phyloP scores from a whole-genome alignment of 106 monocot genomes.

The Platanthera zijinensis region DNA sequence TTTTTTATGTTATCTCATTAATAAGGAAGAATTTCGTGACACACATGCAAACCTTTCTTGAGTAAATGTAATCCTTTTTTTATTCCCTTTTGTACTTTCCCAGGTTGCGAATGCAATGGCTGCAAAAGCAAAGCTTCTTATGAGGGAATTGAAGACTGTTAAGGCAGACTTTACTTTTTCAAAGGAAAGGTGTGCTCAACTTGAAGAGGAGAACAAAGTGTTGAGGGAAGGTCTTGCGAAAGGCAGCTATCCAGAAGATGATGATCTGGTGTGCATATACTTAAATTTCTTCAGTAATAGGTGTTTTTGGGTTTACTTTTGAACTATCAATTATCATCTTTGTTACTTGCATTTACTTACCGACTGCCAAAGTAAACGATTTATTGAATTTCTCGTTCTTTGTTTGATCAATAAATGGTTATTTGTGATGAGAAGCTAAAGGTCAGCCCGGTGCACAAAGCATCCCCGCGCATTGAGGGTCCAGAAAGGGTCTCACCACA shows the following conservation, averaged over 20 bases:
- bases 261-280: slow-evolving; percentile 54
- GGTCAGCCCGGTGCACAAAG: too few species aligned
- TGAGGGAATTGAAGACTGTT: slow-evolving; percentile 77
- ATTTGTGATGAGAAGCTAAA: neutral
- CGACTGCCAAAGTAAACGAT: neutral
- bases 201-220: slow-evolving; percentile 83
- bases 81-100: neutral
- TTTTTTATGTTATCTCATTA: slow-evolving; percentile 30
- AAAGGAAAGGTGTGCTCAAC: slow-evolving; percentile 75
- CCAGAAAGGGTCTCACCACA: too few species aligned
- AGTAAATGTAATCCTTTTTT: neutral
- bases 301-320: neutral
- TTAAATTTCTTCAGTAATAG: neutral
- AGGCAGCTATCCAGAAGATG: slow-evolving; percentile 58
- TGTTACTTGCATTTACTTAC: neutral
- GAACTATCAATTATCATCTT: neutral
- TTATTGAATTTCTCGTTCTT: neutral
- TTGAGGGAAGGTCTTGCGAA: slow-evolving; percentile 63
- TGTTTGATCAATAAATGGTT: neutral
- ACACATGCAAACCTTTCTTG: too few species aligned
- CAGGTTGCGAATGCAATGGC: slow-evolving; percentile 96
- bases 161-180: slow-evolving; percentile 87
- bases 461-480: too few species aligned
- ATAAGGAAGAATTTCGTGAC: too few species aligned
- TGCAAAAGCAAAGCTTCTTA: slow-evolving; percentile 81